Evolutionary conservation across 2,329 filamentous ascomycete genomes (phyloP).

Genomic region (Davidsoniella eucalypti): DNA sequence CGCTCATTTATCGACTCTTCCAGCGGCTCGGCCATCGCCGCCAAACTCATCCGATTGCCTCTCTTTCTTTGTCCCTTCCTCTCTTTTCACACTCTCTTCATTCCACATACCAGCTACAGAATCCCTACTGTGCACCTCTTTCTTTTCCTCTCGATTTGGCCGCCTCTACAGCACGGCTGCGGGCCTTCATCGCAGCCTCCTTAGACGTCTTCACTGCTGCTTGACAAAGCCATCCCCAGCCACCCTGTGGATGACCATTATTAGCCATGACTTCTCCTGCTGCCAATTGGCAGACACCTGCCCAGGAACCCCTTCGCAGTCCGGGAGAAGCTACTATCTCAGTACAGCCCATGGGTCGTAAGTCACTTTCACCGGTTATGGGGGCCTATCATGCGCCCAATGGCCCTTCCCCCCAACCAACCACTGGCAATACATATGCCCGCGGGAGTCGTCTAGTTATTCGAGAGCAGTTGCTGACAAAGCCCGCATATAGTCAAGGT

Average conservation of each 20-base stretch:
- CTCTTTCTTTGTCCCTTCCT: neutral
- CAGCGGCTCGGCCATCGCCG: too few species aligned
- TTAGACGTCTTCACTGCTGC: too few species aligned
- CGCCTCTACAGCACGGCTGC: too few species aligned
- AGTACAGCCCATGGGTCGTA: constrained; percentile 51
- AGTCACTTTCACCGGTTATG: constrained; percentile 19
- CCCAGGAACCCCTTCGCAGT: constrained; percentile 17
- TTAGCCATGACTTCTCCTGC: constrained; percentile 10
- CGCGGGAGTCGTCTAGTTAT: constrained; percentile 12
- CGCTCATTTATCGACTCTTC: neutral
- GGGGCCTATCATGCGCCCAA: neutral
- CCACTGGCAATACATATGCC: constrained; percentile 9
- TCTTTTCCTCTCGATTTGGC: too few species aligned
- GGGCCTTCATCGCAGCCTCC: too few species aligned
- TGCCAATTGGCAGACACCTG: constrained; percentile 7
- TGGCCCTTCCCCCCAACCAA: neutral
- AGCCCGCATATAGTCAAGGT: constrained; percentile 58
- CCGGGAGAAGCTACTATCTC: constrained; percentile 33
- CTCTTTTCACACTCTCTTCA: neutral
- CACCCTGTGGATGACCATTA: too few species aligned
- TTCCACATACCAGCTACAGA: too few species aligned
- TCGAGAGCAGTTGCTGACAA: constrained; percentile 14
- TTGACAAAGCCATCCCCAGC: too few species aligned
- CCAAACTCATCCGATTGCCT: neutral
- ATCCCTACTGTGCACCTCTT: too few species aligned